phyloP scores from a whole-genome alignment of 305 asterid genomes.

The Fraxinus xanthoxyloides region DNA sequence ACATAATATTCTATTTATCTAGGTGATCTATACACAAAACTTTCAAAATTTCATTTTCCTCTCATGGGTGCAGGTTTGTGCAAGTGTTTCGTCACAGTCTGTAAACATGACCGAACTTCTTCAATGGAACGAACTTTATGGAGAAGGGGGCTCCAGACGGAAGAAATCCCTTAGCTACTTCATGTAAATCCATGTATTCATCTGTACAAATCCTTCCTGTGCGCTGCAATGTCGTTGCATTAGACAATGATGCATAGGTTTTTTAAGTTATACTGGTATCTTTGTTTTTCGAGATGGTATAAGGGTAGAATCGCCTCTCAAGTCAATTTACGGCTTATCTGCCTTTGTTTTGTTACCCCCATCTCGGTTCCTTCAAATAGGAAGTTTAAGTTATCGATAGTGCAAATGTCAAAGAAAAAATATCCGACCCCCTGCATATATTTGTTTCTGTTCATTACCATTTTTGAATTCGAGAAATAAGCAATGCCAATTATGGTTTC shows the following conservation, averaged over 20 bases:
- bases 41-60: not conserved
- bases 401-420: not conserved
- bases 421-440: not conserved
- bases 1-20: not conserved
- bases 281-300: slow-evolving; percentile 32
- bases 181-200: slow-evolving; percentile 47
- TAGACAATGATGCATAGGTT: slow-evolving; percentile 43
- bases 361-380: not conserved
- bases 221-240: slow-evolving; percentile 20
- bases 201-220: slow-evolving; percentile 22
- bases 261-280: slow-evolving; percentile 20
- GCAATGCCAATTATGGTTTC: not conserved
- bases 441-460: not conserved
- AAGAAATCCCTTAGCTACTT: slow-evolving; percentile 77
- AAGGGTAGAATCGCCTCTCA: slow-evolving; percentile 33
- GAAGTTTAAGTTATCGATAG: not conserved
- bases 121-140: slow-evolving; percentile 82
- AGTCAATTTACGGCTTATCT: slow-evolving; percentile 23
- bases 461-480: not conserved
- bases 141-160: slow-evolving; percentile 84
- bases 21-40: slow-evolving; percentile 2
- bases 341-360: slow-evolving; percentile 25
- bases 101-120: slow-evolving; percentile 80
- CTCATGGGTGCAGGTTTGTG: slow-evolving; percentile 51
- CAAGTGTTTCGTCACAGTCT: slow-evolving; percentile 78